These are phyloP conservation scores for Cylindrotheca fusiformis DNA, from an alignment of 108 stramenopile species.

Conservation along the genomic window DNA sequence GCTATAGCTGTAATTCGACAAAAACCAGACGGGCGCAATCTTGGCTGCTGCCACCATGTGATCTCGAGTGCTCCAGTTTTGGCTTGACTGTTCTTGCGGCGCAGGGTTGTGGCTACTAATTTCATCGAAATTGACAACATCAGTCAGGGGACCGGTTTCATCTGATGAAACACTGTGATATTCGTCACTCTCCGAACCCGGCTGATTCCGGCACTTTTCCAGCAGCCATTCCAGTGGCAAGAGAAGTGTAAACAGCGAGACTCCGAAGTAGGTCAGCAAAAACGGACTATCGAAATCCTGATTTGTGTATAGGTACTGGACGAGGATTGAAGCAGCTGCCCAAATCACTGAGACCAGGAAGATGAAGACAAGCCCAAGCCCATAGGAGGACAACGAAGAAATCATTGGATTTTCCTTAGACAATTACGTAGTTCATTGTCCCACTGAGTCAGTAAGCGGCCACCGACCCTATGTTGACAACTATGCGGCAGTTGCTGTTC, in stretches of 20 bases:
- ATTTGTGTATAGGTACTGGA: constrained; percentile 76
- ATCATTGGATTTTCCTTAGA: neutral
- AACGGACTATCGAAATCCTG: constrained; percentile 88
- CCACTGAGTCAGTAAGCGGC: no score
- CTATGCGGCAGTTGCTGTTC: no score
- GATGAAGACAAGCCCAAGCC: constrained; percentile 82
- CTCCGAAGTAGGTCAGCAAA: constrained; percentile 89
- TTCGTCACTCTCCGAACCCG: neutral
- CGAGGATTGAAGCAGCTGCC: constrained; percentile 81
- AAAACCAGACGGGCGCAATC: constrained; percentile 90
- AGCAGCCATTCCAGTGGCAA: constrained; percentile 48
- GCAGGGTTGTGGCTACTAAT: neutral
- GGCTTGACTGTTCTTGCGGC: neutral
- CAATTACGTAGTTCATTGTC: no score
- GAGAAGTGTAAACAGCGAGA: constrained; percentile 72
- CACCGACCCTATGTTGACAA: no score
- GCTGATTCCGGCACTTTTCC: neutral
- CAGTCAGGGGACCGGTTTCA: neutral
- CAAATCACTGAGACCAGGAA: constrained; percentile 80
- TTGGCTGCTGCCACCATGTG: constrained; percentile 41
- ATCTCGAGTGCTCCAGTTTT: constrained; percentile 39
- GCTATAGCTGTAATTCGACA: constrained; percentile 90
- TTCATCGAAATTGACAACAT: neutral
- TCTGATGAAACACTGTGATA: neutral
- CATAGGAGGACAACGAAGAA: constrained; percentile 43